These are phyloP conservation scores for Sphaerulina populicola DNA, from an alignment of 2,329 filamentous ascomycete species.

Conservation along the genomic window DNA sequence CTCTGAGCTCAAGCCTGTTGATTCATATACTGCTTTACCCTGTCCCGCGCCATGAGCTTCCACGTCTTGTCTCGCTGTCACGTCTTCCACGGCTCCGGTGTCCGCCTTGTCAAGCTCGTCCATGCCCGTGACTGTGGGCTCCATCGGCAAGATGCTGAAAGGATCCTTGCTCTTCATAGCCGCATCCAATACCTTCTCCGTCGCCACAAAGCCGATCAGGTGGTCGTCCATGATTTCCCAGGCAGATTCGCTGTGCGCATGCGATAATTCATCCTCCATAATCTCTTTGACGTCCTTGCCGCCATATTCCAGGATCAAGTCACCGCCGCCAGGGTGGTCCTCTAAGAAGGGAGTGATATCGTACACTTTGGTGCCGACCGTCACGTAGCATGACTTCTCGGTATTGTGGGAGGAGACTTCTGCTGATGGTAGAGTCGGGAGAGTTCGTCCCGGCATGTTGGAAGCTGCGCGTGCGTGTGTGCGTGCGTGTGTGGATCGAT, in stretches of 20 bases:
- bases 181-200: slow-evolving; percentile 48
- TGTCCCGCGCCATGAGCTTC: slow-evolving; percentile 17
- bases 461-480: neutral
- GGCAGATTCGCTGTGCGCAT: slow-evolving; percentile 81
- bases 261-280: slow-evolving; percentile 72
- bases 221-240: slow-evolving; percentile 90
- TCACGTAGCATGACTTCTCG: slow-evolving; percentile 82
- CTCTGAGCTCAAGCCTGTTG: slow-evolving; percentile 79
- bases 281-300: slow-evolving; percentile 80
- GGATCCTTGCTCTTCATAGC: slow-evolving; percentile 43
- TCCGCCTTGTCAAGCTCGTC: slow-evolving; percentile 41
- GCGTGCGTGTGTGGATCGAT: slow-evolving; percentile 1
- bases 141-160: slow-evolving; percentile 46
- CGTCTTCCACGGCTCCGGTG: slow-evolving; percentile 40
- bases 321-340: slow-evolving; percentile 81
- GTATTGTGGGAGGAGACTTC: slow-evolving; percentile 78
- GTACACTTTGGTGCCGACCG: slow-evolving; percentile 81
- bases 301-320: slow-evolving; percentile 80
- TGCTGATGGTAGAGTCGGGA: slow-evolving; percentile 72
- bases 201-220: slow-evolving; percentile 69
- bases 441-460: slow-evolving; percentile 67
- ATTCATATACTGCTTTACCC: slow-evolving; percentile 43
- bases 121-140: slow-evolving; percentile 43
- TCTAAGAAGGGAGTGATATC: slow-evolving; percentile 88
- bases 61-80: slow-evolving; percentile 34